Evolutionary conservation across 2,329 filamentous ascomycete species (phyloP).

Genomic region (Aureobasidium vineae): DNA sequence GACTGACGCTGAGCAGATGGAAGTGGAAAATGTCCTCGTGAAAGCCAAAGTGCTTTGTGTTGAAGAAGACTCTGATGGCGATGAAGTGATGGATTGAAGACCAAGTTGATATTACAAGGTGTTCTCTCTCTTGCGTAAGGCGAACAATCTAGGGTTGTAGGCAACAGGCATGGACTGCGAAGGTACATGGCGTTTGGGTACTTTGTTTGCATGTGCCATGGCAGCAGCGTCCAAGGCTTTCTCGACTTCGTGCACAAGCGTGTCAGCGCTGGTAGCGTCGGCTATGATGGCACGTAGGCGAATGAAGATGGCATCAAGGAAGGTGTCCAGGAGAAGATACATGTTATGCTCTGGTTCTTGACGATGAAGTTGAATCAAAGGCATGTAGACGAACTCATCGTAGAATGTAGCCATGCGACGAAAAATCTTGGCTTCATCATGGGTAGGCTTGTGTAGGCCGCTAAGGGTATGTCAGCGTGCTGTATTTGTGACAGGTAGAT

Average conservation of each 20-base stretch:
- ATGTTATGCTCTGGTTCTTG: slow-evolving; percentile 27
- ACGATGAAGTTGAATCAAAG: slow-evolving; percentile 24
- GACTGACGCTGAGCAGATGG: slow-evolving; percentile 37
- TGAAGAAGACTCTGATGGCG: slow-evolving; percentile 3
- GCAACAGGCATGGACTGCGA: slow-evolving; percentile 14
- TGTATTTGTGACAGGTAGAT: neutral
- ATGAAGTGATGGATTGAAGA: neutral
- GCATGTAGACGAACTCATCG: slow-evolving; percentile 23
- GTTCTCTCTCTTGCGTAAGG: slow-evolving; percentile 30
- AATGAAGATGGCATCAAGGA: slow-evolving; percentile 11
- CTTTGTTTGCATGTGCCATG: neutral
- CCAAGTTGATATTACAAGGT: slow-evolving; percentile 28
- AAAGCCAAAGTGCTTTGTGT: slow-evolving; percentile 64
- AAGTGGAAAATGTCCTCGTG: slow-evolving; percentile 62
- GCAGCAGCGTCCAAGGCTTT: slow-evolving; percentile 1
- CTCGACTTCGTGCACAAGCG: neutral
- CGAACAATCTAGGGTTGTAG: neutral
- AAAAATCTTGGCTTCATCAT: slow-evolving; percentile 17
- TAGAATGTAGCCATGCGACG: slow-evolving; percentile 22
- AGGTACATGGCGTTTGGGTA: neutral
- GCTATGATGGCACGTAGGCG: slow-evolving; percentile 5
- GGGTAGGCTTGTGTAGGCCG: slow-evolving; percentile 16
- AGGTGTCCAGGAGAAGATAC: slow-evolving; percentile 22
- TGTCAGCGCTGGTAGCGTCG: neutral
- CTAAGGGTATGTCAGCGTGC: neutral